A percentile compares a stretch with the other conserved stretches of the same genome.
These are phyloP conservation scores for Boletus vermiculosoides DNA, from an alignment of 768 basidiomycete genomes.

Conservation along the genomic window DNA sequence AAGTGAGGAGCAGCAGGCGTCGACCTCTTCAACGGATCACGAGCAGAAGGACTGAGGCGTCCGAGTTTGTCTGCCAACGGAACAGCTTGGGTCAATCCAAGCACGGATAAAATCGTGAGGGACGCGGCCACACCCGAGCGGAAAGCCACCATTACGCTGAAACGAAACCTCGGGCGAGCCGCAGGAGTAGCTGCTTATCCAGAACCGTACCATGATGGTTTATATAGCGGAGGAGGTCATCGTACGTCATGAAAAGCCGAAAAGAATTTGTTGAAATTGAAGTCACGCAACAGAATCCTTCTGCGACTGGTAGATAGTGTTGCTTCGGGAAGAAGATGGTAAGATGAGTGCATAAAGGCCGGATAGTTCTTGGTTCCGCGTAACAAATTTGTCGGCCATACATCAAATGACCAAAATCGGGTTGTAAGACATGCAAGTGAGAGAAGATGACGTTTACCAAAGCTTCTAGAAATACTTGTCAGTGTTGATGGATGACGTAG, in stretches of 20 bases:
- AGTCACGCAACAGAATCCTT: not conserved
- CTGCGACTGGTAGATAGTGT: not conserved
- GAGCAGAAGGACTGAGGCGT: conserved; percentile 24
- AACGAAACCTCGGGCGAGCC: not conserved
- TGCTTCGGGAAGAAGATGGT: not conserved
- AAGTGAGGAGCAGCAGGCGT: conserved; percentile 50
- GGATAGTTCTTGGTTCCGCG: not conserved
- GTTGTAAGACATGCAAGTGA: not conserved
- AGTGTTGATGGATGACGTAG: not conserved
- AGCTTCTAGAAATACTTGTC: not conserved
- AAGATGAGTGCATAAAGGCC: not conserved
- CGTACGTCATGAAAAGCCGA: not conserved
- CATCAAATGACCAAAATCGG: not conserved
- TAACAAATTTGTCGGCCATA: not conserved
- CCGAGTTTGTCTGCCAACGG: conserved; percentile 24
- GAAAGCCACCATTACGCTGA: conserved; percentile 19
- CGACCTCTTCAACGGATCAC: conserved; percentile 17
- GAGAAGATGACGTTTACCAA: not conserved
- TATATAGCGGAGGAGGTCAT: conserved; percentile 15
- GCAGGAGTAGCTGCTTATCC: not conserved
- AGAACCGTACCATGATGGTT: not conserved
- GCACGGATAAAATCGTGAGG: conserved; percentile 6
- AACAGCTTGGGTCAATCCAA: conserved; percentile 14
- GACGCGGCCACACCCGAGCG: conserved; percentile 1
- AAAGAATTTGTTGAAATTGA: not conserved